Evolutionary conservation across 176 grass and related monocot genomes (phyloP).

Genomic region (Tillandsia leiboldiana): DNA sequence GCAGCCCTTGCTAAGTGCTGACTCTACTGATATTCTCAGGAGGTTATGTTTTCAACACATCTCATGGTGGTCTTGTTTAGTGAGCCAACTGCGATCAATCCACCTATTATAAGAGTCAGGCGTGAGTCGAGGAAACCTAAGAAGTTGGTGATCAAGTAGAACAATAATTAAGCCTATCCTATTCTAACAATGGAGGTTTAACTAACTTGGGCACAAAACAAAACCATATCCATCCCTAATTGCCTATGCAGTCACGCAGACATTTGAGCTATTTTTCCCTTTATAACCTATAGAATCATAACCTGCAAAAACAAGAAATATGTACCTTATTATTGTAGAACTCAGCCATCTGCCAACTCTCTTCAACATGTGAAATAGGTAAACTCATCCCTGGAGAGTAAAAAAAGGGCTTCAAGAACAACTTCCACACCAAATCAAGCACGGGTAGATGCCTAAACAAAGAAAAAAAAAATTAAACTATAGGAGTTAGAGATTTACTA

Average conservation of each 20-base stretch:
- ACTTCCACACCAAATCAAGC: conserved; percentile 5
- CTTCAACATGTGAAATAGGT: conserved; percentile 90
- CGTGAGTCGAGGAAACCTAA: background rate
- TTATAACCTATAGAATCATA: background rate
- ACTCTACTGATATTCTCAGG: background rate
- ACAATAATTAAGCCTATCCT: background rate
- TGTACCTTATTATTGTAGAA: conserved; percentile 99
- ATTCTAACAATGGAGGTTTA: background rate
- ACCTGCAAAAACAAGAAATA: background rate
- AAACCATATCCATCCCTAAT: background rate
- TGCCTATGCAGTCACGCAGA: background rate
- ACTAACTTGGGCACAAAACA: background rate
- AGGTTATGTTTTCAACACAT: conserved; percentile 1
- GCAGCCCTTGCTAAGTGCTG: background rate
- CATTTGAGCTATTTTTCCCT: background rate
- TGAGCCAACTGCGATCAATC: background rate
- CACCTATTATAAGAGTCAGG: background rate
- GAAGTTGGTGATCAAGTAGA: background rate
- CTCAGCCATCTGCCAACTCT: conserved; percentile 98
- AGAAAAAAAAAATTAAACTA: background rate
- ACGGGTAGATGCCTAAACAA: background rate
- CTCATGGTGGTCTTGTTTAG: background rate
- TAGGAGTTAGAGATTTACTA: conserved; percentile 21
- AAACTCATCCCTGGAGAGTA: conserved; percentile 73
- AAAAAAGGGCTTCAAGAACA: conserved; percentile 1